Conservation (phyloP, 139 green algal genomes). For the Mesotaenium endlicherianum region DNA sequence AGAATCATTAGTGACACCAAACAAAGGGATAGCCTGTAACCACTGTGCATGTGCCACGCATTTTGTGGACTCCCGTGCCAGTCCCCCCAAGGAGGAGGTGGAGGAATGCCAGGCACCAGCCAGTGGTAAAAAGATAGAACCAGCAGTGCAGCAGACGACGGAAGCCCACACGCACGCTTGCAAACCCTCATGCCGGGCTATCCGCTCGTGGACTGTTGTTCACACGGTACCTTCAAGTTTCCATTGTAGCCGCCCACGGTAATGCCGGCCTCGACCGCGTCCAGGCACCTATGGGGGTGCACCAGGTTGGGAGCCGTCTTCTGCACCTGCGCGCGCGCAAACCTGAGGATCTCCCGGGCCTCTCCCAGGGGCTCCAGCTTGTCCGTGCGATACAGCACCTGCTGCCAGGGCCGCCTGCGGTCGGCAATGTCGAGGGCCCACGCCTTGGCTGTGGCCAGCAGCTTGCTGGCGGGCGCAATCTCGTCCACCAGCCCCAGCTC, state of each 20-base stretch:
- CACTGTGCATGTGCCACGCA: too few species aligned
- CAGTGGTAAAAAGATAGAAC: too few species aligned
- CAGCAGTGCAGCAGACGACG: too few species aligned
- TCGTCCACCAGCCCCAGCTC: constrained; percentile 88
- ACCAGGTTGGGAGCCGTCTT: constrained; percentile 59
- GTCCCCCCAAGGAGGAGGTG: too few species aligned
- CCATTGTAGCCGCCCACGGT: constrained; percentile 75
- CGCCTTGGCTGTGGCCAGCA: constrained; percentile 63
- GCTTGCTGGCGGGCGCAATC: constrained; percentile 64
- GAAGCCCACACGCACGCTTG: too few species aligned
- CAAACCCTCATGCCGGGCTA: too few species aligned
- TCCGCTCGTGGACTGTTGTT: too few species aligned
- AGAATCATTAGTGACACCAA: too few species aligned
- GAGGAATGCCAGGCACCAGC: too few species aligned
- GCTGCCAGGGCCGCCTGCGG: constrained; percentile 54
- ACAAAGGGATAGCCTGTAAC: too few species aligned
- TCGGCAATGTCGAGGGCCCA: constrained; percentile 82
- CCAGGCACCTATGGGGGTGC: constrained; percentile 91
- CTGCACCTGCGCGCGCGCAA: constrained; percentile 65
- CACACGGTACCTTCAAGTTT: constrained; percentile 60
- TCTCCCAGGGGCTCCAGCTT: constrained; percentile 74
- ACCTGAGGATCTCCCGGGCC: constrained; percentile 76
- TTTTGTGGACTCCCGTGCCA: too few species aligned
- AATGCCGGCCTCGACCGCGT: constrained; percentile 81
- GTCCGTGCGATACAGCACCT: constrained; percentile 62